phyloP scores from a whole-genome alignment of 257 asterid species.

The Ophiorrhiza pumila region DNA sequence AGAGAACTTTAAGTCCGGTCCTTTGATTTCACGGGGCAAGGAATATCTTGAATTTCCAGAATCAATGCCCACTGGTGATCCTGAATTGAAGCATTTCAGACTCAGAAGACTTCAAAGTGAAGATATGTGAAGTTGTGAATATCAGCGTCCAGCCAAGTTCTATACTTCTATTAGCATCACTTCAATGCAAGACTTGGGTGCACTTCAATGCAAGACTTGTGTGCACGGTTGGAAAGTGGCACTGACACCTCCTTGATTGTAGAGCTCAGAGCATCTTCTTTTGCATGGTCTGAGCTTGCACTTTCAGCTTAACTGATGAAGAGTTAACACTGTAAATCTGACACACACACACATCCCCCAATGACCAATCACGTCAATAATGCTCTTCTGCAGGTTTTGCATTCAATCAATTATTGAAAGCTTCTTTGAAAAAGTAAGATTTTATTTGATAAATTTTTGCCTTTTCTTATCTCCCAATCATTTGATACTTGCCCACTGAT shows the following conservation, averaged over 20 bases:
- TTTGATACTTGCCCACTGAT: no score
- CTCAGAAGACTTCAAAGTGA: slow-evolving; percentile 74
- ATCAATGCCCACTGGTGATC: slow-evolving; percentile 65
- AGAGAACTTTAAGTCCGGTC: not conserved
- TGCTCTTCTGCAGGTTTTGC: no score
- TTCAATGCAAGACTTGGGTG: no score
- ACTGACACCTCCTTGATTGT: slow-evolving; percentile 71
- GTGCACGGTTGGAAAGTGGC: slow-evolving; percentile 58
- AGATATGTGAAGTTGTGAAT: slow-evolving; percentile 62
- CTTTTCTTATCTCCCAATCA: no score
- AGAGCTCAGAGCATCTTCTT: slow-evolving; percentile 68
- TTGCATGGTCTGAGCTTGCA: slow-evolving; percentile 95
- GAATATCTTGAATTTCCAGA: slow-evolving; percentile 62
- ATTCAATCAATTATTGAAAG: no score
- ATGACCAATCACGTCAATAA: no score
- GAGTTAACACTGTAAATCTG: slow-evolving; percentile 42
- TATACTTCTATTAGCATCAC: no score
- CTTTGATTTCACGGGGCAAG: slow-evolving; percentile 72
- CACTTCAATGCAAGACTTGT: slow-evolving; percentile 63
- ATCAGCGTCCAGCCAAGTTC: slow-evolving; percentile 50
- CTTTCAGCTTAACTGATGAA: slow-evolving; percentile 55
- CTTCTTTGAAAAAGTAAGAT: no score
- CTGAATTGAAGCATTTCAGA: slow-evolving; percentile 71
- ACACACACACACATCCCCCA: no score
- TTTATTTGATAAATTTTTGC: no score